Percentiles rank a stretch among this genome's conserved stretches.
Evolutionary conservation across 495 filamentous ascomycete genomes (phyloP).

Genomic region (Aspergillus wentii): DNA sequence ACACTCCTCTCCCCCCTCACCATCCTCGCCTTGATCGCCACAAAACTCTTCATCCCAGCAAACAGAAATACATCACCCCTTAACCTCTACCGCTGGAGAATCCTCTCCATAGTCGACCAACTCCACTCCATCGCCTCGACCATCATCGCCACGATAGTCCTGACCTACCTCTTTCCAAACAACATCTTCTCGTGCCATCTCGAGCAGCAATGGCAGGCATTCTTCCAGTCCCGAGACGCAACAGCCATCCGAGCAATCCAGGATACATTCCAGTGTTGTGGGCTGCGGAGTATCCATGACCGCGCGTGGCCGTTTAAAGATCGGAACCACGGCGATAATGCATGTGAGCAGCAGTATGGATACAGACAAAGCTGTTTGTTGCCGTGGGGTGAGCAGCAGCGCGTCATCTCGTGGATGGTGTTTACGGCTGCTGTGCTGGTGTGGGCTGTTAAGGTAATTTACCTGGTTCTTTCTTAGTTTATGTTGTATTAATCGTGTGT

Average conservation of each 20-base stretch:
- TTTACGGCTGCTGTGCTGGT: constrained; percentile 20
- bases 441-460: constrained; percentile 17
- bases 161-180: constrained; percentile 47
- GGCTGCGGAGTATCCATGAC: constrained; percentile 50
- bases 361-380: constrained; percentile 22
- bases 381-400: constrained; percentile 21
- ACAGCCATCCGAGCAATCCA: constrained; percentile 55
- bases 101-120: constrained; percentile 12
- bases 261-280: constrained; percentile 61
- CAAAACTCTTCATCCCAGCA: constrained; percentile 4
- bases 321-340: constrained; percentile 19
- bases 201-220: constrained; percentile 44
- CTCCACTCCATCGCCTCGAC: constrained; percentile 44
- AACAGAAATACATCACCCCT: constrained; percentile 1
- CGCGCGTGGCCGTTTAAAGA: constrained; percentile 55
- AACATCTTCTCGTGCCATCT: constrained; percentile 46
- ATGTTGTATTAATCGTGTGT: neutral
- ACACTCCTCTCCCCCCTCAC: constrained; percentile 19
- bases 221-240: constrained; percentile 45
- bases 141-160: constrained; percentile 50
- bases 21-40: constrained; percentile 5
- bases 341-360: constrained; percentile 23
- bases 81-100: constrained; percentile 4
- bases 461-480: neutral
- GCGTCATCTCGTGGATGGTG: constrained; percentile 19